Base-by-base conservation (phyloP, 2,329 filamentous ascomycete species). In the Fusarium bulbicola region DNA sequence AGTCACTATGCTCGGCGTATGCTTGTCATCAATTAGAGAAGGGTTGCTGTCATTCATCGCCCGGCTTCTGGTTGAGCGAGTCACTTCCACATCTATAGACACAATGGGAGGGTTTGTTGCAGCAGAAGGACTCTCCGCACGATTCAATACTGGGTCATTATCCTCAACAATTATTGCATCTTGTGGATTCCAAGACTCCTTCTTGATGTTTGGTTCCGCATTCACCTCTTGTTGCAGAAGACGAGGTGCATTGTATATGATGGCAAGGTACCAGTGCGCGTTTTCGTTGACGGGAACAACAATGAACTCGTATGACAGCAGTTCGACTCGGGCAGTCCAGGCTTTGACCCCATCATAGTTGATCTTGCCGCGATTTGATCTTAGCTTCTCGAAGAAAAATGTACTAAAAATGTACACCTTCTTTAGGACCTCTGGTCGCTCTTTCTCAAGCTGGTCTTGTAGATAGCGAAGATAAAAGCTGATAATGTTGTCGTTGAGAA, bases 401-500 rank as follows among this genome's bases (percentile, higher is more conserved):
- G 94, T 96, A 80, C 95, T 98, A 85, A 97, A 95, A 75, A 97
- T 93, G 80, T 97, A 94, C 7, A 97, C 90, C 58, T 90, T 90
- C 66, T 89, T 85, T 0, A 90, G 84, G 8, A 91, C 75, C 50
- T 89, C 84, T 2, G 89, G 86, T 5, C 86, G 85, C 16, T 86
- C 84, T 43, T 84, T 81, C 71, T 90, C 87, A 40, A 92, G 81
- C 46, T 87, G 82, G 64, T 88, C 84, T 78, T 95, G 91, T 11
- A 95, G 84, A 74, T 91, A 93, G 36, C 92, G 91, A 62, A 97
- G 86, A 79, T 97, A 97, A 79, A 98, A 98, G 57, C 90, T 91
- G 74, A 99, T 93, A 34, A 99, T 84, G 77, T 94, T 97, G 83
- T 99, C 96, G 79, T 99, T 99, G 47, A 99, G 83, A 66, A 93